Evolutionary conservation across 106 monocot genomes (phyloP).

Genomic region (Apostasia ramifera): DNA sequence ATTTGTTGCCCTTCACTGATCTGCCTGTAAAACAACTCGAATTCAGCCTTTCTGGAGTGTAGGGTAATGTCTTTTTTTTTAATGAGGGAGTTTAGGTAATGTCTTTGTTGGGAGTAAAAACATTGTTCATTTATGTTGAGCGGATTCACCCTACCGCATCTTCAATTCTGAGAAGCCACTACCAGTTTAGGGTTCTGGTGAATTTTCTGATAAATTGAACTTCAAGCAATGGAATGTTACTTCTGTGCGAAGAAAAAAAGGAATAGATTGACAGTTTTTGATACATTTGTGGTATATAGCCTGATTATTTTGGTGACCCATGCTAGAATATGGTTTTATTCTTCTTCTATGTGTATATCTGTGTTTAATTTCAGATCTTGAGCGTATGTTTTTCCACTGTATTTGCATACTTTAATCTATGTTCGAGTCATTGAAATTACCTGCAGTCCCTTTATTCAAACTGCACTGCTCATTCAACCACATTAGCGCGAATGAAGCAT

Average conservation of each 20-base stretch:
- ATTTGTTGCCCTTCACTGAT: not conserved
- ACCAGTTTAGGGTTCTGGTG: not conserved
- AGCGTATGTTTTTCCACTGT: no score
- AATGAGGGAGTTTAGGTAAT: no score
- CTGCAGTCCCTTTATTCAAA: not conserved
- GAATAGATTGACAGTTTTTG: not conserved
- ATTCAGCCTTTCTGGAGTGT: not conserved
- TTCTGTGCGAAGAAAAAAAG: not conserved
- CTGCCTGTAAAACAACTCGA: not conserved
- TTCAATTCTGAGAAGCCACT: not conserved
- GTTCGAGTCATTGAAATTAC: not conserved
- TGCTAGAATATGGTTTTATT: no score
- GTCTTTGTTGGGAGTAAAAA: no score
- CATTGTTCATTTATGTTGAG: no score
- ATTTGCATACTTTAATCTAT: no score
- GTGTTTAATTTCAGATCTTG: no score
- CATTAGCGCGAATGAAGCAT: no score
- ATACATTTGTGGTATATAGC: not conserved
- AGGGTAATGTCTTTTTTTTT: not conserved
- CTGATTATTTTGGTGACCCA: no score
- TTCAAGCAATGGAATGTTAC: not conserved
- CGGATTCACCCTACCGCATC: no score
- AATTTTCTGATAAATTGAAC: not conserved
- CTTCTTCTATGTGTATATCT: no score
- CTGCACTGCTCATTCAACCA: not conserved